A percentile compares a stretch with the other conserved stretches of the same genome.
phyloP scores from a whole-genome alignment of 768 basidiomycete genomes.

The Boletus bicolor region DNA sequence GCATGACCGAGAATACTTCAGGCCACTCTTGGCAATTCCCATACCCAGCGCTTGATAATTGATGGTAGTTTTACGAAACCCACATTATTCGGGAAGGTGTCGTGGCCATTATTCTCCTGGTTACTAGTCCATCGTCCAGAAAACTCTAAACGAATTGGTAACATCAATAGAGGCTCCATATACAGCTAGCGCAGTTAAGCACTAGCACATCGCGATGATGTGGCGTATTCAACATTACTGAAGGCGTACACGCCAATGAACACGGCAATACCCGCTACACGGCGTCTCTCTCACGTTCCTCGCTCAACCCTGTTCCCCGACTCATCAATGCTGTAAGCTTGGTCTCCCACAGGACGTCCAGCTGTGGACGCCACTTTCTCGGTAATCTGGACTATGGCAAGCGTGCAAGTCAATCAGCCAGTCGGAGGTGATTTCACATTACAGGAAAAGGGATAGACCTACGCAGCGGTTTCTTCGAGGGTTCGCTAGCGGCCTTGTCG shows the following conservation, averaged over 20 bases:
- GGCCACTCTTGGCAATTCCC: background rate
- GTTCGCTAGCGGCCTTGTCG: background rate
- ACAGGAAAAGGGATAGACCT: background rate
- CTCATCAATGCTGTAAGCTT: too few relatives aligned
- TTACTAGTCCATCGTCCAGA: background rate
- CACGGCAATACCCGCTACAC: background rate
- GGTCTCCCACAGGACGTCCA: background rate
- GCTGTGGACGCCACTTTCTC: background rate
- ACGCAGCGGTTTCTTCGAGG: conserved; percentile 11
- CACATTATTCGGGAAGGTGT: background rate
- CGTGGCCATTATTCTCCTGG: background rate
- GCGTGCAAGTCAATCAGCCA: background rate
- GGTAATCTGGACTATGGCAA: background rate
- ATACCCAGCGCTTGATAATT: background rate
- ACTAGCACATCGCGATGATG: background rate
- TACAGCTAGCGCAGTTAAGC: background rate
- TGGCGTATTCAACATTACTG: background rate
- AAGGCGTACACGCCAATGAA: background rate
- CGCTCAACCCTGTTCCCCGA: background rate
- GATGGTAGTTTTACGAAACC: background rate
- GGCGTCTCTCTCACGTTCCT: background rate
- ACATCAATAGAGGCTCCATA: background rate
- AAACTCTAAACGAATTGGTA: background rate
- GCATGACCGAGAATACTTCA: too few relatives aligned
- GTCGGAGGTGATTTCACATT: background rate